Base-by-base conservation (phyloP, 305 asterid species). In the Nicotiana rustica region DNA sequence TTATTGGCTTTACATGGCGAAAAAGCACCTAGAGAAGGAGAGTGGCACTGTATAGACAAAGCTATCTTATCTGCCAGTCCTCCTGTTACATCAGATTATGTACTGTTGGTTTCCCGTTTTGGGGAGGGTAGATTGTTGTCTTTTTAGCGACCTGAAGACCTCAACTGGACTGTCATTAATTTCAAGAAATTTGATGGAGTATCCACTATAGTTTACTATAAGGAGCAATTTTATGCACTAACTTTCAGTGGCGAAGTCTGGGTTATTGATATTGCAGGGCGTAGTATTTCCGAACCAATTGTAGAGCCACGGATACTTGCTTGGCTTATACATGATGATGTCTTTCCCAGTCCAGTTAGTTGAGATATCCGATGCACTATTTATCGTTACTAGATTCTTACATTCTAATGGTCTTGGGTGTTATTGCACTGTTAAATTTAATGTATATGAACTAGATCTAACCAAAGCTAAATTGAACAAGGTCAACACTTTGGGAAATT, bases 51-150 rank as follows among this genome's bases (percentile, higher is more conserved):
- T 4, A n/a, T 71, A 38, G 4, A 2, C 10, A 33, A 56, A 7
- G 80, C 70, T 0, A 64, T 82, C 2, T 18, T 71, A 17, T 81
- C 84, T 0, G 41, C 84, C 1, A 62, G 36, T 71, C 84, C 84
- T 13, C 57, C 52, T 49, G 56, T 92, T 14, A 93, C 94, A 3
- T 88, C 89, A 36, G 83, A 67, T 65, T 91, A 91, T 3, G 92
- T 91, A 5, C 94, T 83, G 66, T 5, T 75, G 14, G 15, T 61
- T 7, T 2, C 77, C 61, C 18, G 18, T 35, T 47, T 10, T 19
- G 25, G 29, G 2, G 5, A 15, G 0, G 57, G 9, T 13, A 4
- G 1, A 0, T 12, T 0, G 10, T 2, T 44, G 4, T 33, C 33
- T 0, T 15, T 82, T 6, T 82, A 81, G 81, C 31, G 64, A 78